phyloP scores from a whole-genome alignment of 202 grass and related monocot genomes.

The Setaria italica region DNA sequence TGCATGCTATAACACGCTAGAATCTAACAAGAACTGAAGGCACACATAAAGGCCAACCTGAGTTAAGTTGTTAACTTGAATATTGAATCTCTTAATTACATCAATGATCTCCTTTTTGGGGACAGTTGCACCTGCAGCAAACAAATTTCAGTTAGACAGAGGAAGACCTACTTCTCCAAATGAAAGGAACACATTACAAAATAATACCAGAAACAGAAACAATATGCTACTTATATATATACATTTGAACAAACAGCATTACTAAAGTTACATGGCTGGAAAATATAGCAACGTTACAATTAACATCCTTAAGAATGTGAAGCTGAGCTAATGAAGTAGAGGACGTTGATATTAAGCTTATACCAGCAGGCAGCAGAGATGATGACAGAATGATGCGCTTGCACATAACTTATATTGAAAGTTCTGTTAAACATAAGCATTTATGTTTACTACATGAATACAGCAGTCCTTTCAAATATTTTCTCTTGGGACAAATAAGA shows the following conservation, averaged over 20 bases:
- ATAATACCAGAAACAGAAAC: not conserved
- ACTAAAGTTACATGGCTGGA: not conserved
- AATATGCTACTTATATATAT: not conserved
- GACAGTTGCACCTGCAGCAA: conserved; percentile 62
- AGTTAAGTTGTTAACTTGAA: conserved; percentile 97
- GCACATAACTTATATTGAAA: not conserved
- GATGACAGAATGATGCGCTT: not conserved
- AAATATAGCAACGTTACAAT: not conserved
- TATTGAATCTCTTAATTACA: conserved; percentile 85
- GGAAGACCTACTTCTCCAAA: not conserved
- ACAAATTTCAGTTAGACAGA: conserved; percentile 25
- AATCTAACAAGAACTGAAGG: conserved; percentile 20
- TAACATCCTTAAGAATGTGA: conserved; percentile 2
- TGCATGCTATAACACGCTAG: not conserved
- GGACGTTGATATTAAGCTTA: not conserved
- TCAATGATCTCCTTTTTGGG: conserved; percentile 74
- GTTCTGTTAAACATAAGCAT: conserved; percentile 1
- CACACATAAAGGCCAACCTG: conserved; percentile 58
- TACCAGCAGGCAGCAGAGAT: too few relatives aligned
- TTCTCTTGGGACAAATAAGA: not conserved
- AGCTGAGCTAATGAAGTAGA: not conserved
- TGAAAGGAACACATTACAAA: not conserved
- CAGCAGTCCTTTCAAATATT: conserved; percentile 3
- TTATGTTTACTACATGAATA: not conserved
- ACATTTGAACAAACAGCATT: not conserved